Conservation (phyloP, 495 filamentous ascomycete genomes). For the Xylaria castorea region DNA sequence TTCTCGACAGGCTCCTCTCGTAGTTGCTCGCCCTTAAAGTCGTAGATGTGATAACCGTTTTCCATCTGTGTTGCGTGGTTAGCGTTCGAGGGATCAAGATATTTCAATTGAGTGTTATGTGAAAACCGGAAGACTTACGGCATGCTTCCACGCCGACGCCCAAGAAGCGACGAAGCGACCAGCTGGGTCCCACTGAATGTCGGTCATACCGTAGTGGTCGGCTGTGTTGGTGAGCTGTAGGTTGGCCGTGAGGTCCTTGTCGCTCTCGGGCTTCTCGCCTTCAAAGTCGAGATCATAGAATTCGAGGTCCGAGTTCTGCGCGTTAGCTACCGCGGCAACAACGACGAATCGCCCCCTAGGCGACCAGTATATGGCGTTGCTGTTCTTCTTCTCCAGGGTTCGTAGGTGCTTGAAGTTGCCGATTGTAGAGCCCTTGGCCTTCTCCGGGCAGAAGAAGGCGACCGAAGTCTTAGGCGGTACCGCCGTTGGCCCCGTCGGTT, state of each 20-base stretch:
- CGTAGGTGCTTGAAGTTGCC: conserved; percentile 96
- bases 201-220: conserved; percentile 97
- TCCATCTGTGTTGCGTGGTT: conserved; percentile 75
- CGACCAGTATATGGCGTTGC: conserved; percentile 99
- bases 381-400: conserved; percentile 97
- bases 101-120: too few relatives aligned
- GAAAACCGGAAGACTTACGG: conserved; percentile 63
- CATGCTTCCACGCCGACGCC: conserved; percentile 93
- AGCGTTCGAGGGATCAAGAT: conserved; percentile 35
- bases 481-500: conserved; percentile 77
- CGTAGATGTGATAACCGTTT: conserved; percentile 97
- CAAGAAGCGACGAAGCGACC: conserved; percentile 91
- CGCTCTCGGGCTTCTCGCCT: conserved; percentile 88
- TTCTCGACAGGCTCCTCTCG: conserved; percentile 93
- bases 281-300: conserved; percentile 98
- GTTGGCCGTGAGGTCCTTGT: conserved; percentile 95
- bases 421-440: conserved; percentile 73
- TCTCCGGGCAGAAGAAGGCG: conserved; percentile 95
- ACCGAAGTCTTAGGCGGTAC: conserved; percentile 91
- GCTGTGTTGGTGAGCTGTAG: conserved; percentile 88
- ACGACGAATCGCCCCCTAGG: conserved; percentile 94
- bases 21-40: conserved; percentile 88
- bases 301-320: conserved; percentile 92
- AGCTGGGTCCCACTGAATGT: conserved; percentile 97
- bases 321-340: conserved; percentile 87